Conservation (phyloP, 768 basidiomycete species). For the Russula abietina region DNA sequence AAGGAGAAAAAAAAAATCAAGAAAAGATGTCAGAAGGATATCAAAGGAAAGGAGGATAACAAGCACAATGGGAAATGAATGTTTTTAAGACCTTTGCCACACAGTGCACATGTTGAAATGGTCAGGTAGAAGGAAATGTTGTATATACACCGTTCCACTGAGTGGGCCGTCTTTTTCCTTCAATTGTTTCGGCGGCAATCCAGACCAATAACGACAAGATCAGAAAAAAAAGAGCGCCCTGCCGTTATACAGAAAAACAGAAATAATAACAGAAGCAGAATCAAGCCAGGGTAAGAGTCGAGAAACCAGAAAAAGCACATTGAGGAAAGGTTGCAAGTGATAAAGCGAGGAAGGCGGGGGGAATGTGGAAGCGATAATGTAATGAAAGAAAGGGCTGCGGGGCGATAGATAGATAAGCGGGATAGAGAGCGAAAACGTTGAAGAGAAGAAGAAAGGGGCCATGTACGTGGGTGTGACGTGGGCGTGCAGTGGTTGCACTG, state of each 20-base stretch:
- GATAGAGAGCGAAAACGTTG: background rate
- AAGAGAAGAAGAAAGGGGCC: background rate
- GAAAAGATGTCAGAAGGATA: background rate
- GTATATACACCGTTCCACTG: constrained; percentile 7
- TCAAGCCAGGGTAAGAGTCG: background rate
- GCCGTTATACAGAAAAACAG: constrained; percentile 8
- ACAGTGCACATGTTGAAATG: background rate
- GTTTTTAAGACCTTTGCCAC: background rate
- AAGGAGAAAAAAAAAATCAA: background rate
- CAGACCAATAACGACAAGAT: background rate
- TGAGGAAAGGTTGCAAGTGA: background rate
- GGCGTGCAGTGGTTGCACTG: constrained; percentile 13
- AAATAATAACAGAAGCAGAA: constrained; percentile 8
- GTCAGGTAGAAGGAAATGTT: background rate
- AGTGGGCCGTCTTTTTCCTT: background rate
- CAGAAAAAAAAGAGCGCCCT: background rate
- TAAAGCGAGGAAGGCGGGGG: background rate
- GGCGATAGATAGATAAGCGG: constrained; percentile 16
- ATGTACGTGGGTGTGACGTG: constrained; percentile 12
- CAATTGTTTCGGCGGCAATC: background rate
- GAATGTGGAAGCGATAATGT: constrained; percentile 12
- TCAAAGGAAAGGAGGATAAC: background rate
- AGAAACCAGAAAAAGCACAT: constrained; percentile 1
- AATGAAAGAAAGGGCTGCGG: constrained; percentile 7
- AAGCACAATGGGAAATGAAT: background rate